These are phyloP conservation scores for Suhomyces xylopsoci DNA, from an alignment of 805 yeast genomes.

Conservation along the genomic window DNA sequence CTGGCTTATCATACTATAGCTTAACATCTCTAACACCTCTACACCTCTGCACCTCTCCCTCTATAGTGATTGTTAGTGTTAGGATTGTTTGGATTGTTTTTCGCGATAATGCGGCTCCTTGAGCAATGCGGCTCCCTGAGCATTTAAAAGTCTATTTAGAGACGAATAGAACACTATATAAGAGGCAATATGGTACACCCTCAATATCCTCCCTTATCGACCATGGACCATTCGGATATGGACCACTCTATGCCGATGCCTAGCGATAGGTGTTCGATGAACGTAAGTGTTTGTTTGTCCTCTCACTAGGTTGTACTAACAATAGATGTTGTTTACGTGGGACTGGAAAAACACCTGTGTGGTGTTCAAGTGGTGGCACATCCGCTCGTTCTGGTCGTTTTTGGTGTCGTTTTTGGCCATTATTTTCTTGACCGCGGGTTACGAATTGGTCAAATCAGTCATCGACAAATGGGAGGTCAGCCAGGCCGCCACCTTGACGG, in stretches of 20 bases:
- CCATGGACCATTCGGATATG: slow-evolving; percentile 11
- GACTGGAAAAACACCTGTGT: slow-evolving; percentile 70
- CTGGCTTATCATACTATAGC: too few species aligned
- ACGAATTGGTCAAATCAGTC: slow-evolving; percentile 51
- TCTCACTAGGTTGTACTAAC: too few species aligned
- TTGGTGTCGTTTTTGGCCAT: slow-evolving; percentile 51
- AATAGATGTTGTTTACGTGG: slow-evolving; percentile 75
- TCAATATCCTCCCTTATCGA: not conserved
- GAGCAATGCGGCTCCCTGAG: not conserved
- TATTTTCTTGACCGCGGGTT: slow-evolving; percentile 49
- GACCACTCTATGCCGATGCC: slow-evolving; percentile 16
- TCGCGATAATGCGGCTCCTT: not conserved
- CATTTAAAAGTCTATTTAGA: not conserved
- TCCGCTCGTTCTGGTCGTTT: slow-evolving; percentile 50
- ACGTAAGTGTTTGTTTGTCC: too few species aligned
- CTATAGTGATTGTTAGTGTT: too few species aligned
- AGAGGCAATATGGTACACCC: too few species aligned
- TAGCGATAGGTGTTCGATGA: slow-evolving; percentile 49
- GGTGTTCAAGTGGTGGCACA: slow-evolving; percentile 79
- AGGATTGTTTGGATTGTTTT: not conserved
- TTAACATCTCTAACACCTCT: too few species aligned
- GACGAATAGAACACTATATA: too few species aligned
- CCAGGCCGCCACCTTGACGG: slow-evolving; percentile 4
- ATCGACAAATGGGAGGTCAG: slow-evolving; percentile 27
- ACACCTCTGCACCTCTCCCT: not conserved